Percentiles rank a stretch among this genome's conserved stretches.
Evolutionary conservation across 2,329 filamentous ascomycete species (phyloP).

Genomic region (Pyrenophora teres): DNA sequence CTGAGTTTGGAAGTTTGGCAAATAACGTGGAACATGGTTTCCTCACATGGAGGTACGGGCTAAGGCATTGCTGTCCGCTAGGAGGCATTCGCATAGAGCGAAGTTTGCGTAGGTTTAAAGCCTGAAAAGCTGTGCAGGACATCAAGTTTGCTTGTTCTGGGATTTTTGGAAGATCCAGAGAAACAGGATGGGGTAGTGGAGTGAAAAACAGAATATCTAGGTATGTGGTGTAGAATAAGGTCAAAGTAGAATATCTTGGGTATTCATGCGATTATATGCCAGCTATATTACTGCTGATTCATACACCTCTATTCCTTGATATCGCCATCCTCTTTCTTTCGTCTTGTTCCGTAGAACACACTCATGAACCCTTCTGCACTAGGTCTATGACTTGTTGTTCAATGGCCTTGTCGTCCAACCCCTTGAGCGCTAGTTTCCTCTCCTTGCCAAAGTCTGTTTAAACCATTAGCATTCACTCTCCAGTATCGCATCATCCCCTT

Average conservation of each 20-base stretch:
- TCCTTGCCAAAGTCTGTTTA: conserved; percentile 67
- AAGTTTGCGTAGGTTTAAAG: too few species aligned
- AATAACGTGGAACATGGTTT: too few species aligned
- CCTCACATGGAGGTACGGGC: too few species aligned
- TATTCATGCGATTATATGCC: background rate
- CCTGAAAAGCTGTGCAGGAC: too few species aligned
- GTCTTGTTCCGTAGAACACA: background rate
- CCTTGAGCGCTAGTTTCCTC: conserved; percentile 65
- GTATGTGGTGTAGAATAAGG: background rate
- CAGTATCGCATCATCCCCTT: background rate
- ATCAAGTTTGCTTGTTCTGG: too few species aligned
- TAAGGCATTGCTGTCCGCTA: too few species aligned
- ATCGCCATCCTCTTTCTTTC: background rate
- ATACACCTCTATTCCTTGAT: background rate
- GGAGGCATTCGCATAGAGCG: too few species aligned
- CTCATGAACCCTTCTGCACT: conserved; percentile 53
- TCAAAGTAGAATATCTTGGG: background rate
- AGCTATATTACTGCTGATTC: background rate
- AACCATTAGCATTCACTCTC: background rate
- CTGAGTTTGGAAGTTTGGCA: too few species aligned
- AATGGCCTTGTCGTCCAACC: conserved; percentile 72
- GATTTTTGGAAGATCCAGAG: too few species aligned
- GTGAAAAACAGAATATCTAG: too few species aligned
- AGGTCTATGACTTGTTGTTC: conserved; percentile 69
- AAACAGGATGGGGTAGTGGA: too few species aligned